These are phyloP conservation scores for Gentiana macrophylla DNA, from an alignment of 257 asterid genomes.

Conservation along the genomic window DNA sequence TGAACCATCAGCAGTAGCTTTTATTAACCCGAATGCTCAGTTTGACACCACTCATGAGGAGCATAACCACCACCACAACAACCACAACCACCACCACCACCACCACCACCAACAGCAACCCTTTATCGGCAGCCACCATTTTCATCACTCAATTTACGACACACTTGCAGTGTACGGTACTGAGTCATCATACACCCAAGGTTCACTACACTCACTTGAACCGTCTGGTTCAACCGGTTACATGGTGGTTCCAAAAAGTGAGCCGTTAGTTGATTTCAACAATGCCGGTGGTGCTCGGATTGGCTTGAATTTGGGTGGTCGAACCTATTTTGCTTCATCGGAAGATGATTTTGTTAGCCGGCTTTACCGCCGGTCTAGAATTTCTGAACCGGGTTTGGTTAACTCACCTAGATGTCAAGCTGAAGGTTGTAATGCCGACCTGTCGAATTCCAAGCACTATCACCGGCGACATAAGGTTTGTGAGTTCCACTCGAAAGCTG, in stretches of 20 bases:
- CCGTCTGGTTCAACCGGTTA: constrained; percentile 41
- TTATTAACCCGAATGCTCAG: constrained; percentile 39
- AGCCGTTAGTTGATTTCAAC: constrained; percentile 39
- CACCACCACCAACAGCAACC: constrained; percentile 22
- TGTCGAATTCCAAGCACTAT: constrained; percentile 87
- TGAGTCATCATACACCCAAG: constrained; percentile 20
- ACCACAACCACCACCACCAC: constrained; percentile 25
- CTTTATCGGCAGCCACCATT: constrained; percentile 7
- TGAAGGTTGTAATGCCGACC: constrained; percentile 90
- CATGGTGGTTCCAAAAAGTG: constrained; percentile 67
- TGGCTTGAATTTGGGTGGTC: constrained; percentile 78
- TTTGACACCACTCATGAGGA: constrained; percentile 15
- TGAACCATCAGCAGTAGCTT: constrained; percentile 16
- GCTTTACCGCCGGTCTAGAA: constrained; percentile 84
- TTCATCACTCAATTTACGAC: constrained; percentile 32
- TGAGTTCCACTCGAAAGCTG: constrained; percentile 90
- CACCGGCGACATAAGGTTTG: constrained; percentile 99
- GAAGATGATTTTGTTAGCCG: constrained; percentile 96
- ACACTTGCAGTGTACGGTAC: constrained; percentile 33
- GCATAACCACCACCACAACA: constrained; percentile 6
- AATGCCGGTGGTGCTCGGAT: constrained; percentile 24
- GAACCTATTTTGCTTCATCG: constrained; percentile 84
- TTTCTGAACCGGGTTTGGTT: constrained; percentile 54
- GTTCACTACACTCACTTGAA: constrained; percentile 47
- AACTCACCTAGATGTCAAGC: constrained; percentile 86